These are phyloP conservation scores for Fusarium algeriense DNA, from an alignment of 2,329 filamentous ascomycete genomes.

Conservation along the genomic window DNA sequence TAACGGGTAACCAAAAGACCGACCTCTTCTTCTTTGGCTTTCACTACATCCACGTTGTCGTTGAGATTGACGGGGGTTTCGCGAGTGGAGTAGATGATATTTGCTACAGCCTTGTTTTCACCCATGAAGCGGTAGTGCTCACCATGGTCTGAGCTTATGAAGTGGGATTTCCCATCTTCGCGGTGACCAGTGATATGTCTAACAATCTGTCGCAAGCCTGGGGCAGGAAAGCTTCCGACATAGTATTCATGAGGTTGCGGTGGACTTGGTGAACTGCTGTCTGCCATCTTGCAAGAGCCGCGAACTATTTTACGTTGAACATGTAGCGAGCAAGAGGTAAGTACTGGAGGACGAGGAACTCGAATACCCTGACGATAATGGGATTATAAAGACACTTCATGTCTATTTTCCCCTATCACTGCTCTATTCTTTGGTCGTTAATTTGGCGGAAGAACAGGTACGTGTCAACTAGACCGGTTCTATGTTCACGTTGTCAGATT, in stretches of 20 bases:
- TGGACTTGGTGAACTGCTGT: background rate
- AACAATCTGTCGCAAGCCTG: background rate
- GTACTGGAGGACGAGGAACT: rapidly evolving
- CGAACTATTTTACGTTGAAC: rapidly evolving
- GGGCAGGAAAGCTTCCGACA: background rate
- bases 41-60: background rate
- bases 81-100: background rate
- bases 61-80: background rate
- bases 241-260: background rate
- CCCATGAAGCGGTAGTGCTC: background rate
- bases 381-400: background rate
- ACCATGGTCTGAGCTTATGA: background rate
- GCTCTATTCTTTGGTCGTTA: rapidly evolving
- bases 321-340: too few relatives aligned
- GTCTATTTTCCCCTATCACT: rapidly evolving
- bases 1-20: too few relatives aligned
- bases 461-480: rapidly evolving
- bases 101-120: background rate
- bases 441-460: rapidly evolving
- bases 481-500: background rate
- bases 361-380: background rate
- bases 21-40: background rate
- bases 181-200: background rate
- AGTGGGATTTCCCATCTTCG: background rate
- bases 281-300: background rate